Evolutionary conservation across 108 stramenopile species (phyloP), one percentile per base, ranked within the genome.

Genomic region (Nannochloropsis gaditana): DNA sequence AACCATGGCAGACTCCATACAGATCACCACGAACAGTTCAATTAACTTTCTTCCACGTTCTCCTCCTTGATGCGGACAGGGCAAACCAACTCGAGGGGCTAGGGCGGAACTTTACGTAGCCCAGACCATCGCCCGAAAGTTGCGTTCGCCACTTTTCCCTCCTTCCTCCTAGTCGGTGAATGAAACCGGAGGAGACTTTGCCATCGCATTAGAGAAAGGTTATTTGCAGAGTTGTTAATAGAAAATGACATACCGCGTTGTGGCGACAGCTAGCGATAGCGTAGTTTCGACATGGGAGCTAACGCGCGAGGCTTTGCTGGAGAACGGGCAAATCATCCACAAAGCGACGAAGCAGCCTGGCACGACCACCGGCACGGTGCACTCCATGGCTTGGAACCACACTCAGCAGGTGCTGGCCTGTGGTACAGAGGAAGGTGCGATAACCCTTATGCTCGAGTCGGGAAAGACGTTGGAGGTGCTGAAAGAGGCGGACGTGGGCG

Each of bases 381-480:
- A 73, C 59, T 73, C 19, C n/a, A 15, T 73, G n/a, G 59, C 19
- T n/a, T 73, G 59, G 59, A 73, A 73, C n/a, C 59, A 73, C 0
- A 73, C 59, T 8, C 59, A 73, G 59, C 59, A 73, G n/a, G 59
- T 73, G 19, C 59, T 73, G 59, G 59, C 59, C 59, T 73, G 59
- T n/a, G 59, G 59, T 15, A 73, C 59, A 3, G 59, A 73, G 15
- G 59, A 73, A n/a, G 59, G 59, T n/a, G 59, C 59, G 5, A n/a
- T 73, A n/a, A n/a, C 59, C 15, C 59, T 73, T n/a, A 73, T 73
- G 59, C 59, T 73, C 3, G 59, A 73, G 19, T 73, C 59, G 59
- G 59, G 59, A n/a, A 73, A 73, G 59, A 73, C n/a, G 59, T n/a
- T 73, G 59, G 59, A 73, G n/a, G 59, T 73, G 59, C 59, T 73